phyloP scores from a whole-genome alignment of 352 stramenopile genomes.

The Phytophthora tentaculata region DNA sequence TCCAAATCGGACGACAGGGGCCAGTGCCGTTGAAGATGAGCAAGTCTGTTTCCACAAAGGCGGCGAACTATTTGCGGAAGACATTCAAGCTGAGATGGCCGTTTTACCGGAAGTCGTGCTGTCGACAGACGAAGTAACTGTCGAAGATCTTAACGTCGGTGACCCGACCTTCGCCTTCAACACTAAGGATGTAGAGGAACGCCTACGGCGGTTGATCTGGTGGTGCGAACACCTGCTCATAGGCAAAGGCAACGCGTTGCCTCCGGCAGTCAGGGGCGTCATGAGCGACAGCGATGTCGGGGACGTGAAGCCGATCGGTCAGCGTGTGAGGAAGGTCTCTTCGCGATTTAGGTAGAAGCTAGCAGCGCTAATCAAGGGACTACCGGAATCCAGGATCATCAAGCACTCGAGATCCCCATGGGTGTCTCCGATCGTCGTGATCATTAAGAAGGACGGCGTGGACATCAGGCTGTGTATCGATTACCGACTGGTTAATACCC shows the following conservation, averaged over 20 bases:
- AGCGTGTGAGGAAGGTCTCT: constrained; percentile 4
- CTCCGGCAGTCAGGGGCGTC: not conserved
- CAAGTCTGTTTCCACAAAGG: too few species aligned
- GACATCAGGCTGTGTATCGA: constrained; percentile 1
- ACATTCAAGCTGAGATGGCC: too few species aligned
- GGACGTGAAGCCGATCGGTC: not conserved
- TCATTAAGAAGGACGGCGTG: constrained; percentile 7
- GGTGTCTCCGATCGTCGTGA: not conserved
- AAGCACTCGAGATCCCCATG: not conserved
- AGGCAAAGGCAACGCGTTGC: not conserved
- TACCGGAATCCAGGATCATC: not conserved
- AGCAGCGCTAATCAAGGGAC: not conserved
- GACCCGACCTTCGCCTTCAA: too few species aligned
- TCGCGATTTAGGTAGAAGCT: constrained; percentile 2
- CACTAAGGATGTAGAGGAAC: too few species aligned
- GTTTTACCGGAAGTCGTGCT: too few species aligned
- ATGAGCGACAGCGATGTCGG: not conserved
- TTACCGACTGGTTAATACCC: not conserved
- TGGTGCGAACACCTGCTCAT: not conserved
- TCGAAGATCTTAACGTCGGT: too few species aligned
- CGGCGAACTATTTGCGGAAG: too few species aligned
- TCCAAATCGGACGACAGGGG: too few species aligned
- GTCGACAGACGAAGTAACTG: too few species aligned
- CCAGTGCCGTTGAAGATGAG: too few species aligned
- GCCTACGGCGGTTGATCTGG: not conserved